Conservation (phyloP, 2,329 filamentous ascomycete species). For the Zymoseptoria brevis region DNA sequence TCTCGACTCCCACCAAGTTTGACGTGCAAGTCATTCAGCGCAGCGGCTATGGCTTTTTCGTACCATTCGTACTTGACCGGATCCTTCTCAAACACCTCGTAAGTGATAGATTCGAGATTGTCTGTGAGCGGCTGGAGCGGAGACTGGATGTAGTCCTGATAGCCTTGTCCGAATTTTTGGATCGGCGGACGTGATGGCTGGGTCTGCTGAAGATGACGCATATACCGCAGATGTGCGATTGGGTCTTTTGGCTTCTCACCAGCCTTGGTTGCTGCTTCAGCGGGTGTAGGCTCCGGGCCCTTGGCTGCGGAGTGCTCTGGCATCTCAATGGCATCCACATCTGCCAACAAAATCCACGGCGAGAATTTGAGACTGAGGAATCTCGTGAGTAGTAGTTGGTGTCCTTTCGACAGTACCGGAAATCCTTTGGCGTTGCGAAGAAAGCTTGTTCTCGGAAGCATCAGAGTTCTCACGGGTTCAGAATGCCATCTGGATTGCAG, state of each 20-base stretch:
- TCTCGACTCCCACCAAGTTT: slow-evolving; percentile 64
- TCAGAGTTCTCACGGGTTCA: slow-evolving; percentile 52
- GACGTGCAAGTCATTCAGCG: slow-evolving; percentile 71
- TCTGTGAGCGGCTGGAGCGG: slow-evolving; percentile 91
- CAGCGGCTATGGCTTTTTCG: slow-evolving; percentile 72
- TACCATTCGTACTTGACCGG: slow-evolving; percentile 98
- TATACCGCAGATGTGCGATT: slow-evolving; percentile 66
- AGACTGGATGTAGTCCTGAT: slow-evolving; percentile 92
- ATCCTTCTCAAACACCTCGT: slow-evolving; percentile 97
- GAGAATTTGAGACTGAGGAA: slow-evolving; percentile 50
- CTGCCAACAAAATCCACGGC: slow-evolving; percentile 54
- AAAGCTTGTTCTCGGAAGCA: slow-evolving; percentile 47
- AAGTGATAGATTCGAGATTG: slow-evolving; percentile 93
- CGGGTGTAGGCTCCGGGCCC: slow-evolving; percentile 51
- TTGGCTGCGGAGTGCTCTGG: not conserved
- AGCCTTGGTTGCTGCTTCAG: slow-evolving; percentile 48
- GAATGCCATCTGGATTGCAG: slow-evolving; percentile 57
- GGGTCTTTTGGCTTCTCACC: slow-evolving; percentile 43
- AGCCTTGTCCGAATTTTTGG: slow-evolving; percentile 61
- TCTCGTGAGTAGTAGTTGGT: slow-evolving; percentile 50
- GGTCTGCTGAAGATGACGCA: slow-evolving; percentile 74
- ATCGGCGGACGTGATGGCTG: slow-evolving; percentile 60
- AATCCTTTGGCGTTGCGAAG: slow-evolving; percentile 52
- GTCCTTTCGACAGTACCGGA: slow-evolving; percentile 50
- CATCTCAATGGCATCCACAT: slow-evolving; percentile 44